Evolutionary conservation across 495 filamentous ascomycete genomes (phyloP).

Genomic region (Neurospora sp.): DNA sequence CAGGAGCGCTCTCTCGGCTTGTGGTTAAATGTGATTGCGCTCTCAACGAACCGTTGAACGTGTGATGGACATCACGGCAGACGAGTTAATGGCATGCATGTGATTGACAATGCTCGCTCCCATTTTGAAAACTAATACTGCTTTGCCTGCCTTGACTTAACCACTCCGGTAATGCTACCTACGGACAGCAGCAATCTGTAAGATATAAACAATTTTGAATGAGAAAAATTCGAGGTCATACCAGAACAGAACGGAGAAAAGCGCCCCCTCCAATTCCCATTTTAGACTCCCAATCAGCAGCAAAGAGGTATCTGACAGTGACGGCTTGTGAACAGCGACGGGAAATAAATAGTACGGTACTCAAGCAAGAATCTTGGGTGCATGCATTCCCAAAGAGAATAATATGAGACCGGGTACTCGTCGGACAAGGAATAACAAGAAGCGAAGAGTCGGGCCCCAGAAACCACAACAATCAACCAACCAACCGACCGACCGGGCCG

Average conservation of each 20-base stretch:
- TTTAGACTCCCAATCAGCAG: background rate
- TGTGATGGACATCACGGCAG: background rate
- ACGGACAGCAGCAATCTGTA: background rate
- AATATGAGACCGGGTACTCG: background rate
- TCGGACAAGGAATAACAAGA: background rate
- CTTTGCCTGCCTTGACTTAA: background rate
- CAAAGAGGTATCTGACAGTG: background rate
- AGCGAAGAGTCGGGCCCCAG: background rate
- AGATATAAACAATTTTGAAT: background rate
- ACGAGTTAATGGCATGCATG: background rate
- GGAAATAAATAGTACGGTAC: background rate
- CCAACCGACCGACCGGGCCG: too few species aligned
- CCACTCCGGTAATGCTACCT: background rate
- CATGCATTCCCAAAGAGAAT: background rate
- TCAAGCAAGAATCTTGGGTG: background rate
- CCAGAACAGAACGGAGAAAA: background rate
- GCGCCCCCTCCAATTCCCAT: background rate
- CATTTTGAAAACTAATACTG: background rate
- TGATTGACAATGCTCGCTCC: background rate
- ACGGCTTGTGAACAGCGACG: background rate
- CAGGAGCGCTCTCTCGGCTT: background rate
- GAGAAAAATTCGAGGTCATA: background rate
- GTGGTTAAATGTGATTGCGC: background rate
- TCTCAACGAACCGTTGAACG: background rate
- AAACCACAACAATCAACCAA: too few species aligned